Evolutionary conservation across 169 alveolate genomes (phyloP).

Genomic region (Eimeria brunetti): DNA sequence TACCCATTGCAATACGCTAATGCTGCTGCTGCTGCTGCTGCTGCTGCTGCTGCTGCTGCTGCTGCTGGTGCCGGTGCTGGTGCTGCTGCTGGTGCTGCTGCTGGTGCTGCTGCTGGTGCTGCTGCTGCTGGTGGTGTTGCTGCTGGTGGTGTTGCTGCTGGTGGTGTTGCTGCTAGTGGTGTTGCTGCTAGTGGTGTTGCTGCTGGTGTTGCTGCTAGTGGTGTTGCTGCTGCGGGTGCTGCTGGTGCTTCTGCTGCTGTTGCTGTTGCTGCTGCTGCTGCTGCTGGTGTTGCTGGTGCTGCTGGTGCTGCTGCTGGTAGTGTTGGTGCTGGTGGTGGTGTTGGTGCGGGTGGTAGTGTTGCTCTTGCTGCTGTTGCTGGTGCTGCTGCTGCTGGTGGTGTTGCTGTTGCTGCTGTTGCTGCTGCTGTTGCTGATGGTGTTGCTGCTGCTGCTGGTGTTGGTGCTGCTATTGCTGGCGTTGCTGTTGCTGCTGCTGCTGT

Average conservation of each 20-base stretch:
- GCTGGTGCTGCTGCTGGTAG: slow-evolving; percentile 6
- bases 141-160: too few relatives aligned
- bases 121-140: too few relatives aligned
- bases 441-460: background rate
- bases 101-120: too few relatives aligned
- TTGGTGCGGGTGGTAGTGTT: background rate
- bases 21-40: background rate
- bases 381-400: background rate
- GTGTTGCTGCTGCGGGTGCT: too few relatives aligned
- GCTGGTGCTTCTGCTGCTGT: slow-evolving; percentile 54
- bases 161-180: too few relatives aligned
- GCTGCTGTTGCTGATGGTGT: background rate
- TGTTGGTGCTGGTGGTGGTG: background rate
- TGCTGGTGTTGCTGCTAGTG: too few relatives aligned
- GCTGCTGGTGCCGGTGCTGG: too few relatives aligned
- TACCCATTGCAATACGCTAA: background rate
- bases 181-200: too few relatives aligned
- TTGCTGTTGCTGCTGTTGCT: slow-evolving; percentile 10
- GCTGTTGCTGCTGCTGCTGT: slow-evolving; percentile 9
- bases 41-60: too few relatives aligned
- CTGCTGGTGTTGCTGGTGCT: slow-evolving; percentile 40
- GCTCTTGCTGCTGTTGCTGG: background rate
- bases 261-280: slow-evolving; percentile 59
- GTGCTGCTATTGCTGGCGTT: background rate
- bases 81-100: too few relatives aligned